Base-by-base conservation (phyloP, 192 early-diverging fungal species). In the Entomortierella beljakovae region DNA sequence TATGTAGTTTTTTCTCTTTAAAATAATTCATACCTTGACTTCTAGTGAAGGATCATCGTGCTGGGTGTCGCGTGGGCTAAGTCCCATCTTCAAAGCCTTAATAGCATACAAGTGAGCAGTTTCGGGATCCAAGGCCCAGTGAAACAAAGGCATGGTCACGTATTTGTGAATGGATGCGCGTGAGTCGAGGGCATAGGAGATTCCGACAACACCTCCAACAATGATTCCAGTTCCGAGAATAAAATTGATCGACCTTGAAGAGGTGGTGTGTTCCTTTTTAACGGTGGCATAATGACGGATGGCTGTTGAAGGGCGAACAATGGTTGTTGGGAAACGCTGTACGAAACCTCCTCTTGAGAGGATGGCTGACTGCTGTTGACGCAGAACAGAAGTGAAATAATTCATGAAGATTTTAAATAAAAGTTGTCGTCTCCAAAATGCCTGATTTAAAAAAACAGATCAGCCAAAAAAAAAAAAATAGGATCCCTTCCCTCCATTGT, bases 101-200 rank as follows among this genome's bases (percentile, higher is more conserved):
- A 97, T 89, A 5, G 87, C 82, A 46, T 92, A 67, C 75, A 85
- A 86, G 77, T 97, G 95, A 1, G 92, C 90, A 5, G 86, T 71
- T 57, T 97, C 95, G 6, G 93, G 68, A 68, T 95, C 94, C 48
- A 94, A 67, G 28, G 83, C 49, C 33, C 81, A 71, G 55, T 90
- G 94, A 71, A 95, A 68, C 33, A 93, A 22, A 6, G 95, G 94
- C 70, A 91, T 90, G 32, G 73, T 56, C 18, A 93, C 66, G 65
- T 85, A 86, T 33, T 76, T 84, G 82, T 97, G 90, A 13, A 93
- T 69, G 11, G 83, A 87, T 7, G 94, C 91, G n/a, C 93, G 90
- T 31, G 92, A 82, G 76, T 97, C 94, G 29, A 76, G 85, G 33
- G 84, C 81, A 70, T 91, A 94, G 43, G 84, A 57, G 58, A 85